phyloP scores from a whole-genome alignment of 768 basidiomycete species.

The Tricholoma sp. region DNA sequence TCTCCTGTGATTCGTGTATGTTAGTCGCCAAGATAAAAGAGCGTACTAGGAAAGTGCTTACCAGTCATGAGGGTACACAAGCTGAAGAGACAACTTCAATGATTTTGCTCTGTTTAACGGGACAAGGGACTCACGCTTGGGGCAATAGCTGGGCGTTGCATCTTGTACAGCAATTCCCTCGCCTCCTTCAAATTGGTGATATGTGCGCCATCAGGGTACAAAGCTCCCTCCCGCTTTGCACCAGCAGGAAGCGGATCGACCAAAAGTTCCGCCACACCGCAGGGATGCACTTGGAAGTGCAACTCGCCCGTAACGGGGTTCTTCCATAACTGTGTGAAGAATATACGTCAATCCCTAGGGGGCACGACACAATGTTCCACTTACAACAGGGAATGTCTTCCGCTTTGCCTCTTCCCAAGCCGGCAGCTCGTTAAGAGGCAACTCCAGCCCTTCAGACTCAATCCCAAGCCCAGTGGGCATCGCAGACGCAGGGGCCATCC shows the following conservation, averaged over 20 bases:
- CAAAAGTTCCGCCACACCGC: slow-evolving; percentile 60
- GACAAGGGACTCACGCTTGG: slow-evolving; percentile 45
- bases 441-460: slow-evolving; percentile 71
- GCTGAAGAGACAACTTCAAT: slow-evolving; percentile 26
- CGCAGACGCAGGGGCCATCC: slow-evolving; percentile 79
- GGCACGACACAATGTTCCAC: slow-evolving; percentile 12
- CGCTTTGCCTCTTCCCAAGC: slow-evolving; percentile 75
- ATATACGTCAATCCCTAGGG: not conserved
- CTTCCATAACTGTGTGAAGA: slow-evolving; percentile 68
- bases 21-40: not conserved
- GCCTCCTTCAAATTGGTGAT: slow-evolving; percentile 70
- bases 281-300: slow-evolving; percentile 90
- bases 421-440: slow-evolving; percentile 62
- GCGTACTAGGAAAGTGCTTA: slow-evolving; percentile 17
- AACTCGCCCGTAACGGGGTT: slow-evolving; percentile 80
- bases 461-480: slow-evolving; percentile 79
- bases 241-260: slow-evolving; percentile 69
- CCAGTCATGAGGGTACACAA: slow-evolving; percentile 92
- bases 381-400: slow-evolving; percentile 63
- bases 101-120: not conserved
- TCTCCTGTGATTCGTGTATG: slow-evolving; percentile 20
- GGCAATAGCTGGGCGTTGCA: slow-evolving; percentile 87
- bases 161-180: slow-evolving; percentile 70
- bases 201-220: slow-evolving; percentile 81
- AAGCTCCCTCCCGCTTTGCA: slow-evolving; percentile 50